These are phyloP conservation scores for Bryopsis sp. DNA, from an alignment of 139 green algal species.

Conservation along the genomic window DNA sequence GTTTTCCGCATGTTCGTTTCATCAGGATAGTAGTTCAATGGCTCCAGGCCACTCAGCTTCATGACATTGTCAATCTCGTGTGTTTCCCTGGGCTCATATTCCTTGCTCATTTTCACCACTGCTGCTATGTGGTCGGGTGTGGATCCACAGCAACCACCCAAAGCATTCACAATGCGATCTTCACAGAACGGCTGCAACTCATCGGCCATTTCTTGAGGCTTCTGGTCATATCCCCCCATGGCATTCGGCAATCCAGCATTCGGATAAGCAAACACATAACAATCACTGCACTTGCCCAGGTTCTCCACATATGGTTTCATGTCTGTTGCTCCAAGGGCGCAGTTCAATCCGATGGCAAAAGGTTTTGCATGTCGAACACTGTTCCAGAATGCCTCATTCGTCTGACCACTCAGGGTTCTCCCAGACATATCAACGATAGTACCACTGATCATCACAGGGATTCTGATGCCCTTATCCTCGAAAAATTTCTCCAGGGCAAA, in stretches of 20 bases:
- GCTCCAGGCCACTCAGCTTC: constrained; percentile 89
- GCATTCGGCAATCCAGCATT: constrained; percentile 97
- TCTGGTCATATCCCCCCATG: constrained; percentile 98
- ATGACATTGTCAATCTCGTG: constrained; percentile 58
- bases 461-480: constrained; percentile 53
- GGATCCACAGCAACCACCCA: constrained; percentile 93
- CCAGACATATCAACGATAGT: constrained; percentile 95
- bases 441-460: constrained; percentile 91
- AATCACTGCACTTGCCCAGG: constrained; percentile 76
- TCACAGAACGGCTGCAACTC: constrained; percentile 89
- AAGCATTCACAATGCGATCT: constrained; percentile 78
- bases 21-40: constrained; percentile 84
- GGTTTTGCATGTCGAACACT: constrained; percentile 82
- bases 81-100: constrained; percentile 54
- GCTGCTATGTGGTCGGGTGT: constrained; percentile 83
- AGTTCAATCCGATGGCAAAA: constrained; percentile 95
- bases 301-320: constrained; percentile 94
- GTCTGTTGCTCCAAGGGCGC: constrained; percentile 87
- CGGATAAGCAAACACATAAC: constrained; percentile 95
- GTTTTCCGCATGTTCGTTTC: constrained; percentile 61
- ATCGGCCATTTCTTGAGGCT: constrained; percentile 84
- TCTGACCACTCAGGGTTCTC: constrained; percentile 92
- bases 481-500: constrained; percentile 93
- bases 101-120: constrained; percentile 54
- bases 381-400: constrained; percentile 98